Percentiles rank a stretch among this genome's conserved stretches.
Conservation (phyloP, 164 flowering plant genomes). For the Liriodendron chinense region DNA sequence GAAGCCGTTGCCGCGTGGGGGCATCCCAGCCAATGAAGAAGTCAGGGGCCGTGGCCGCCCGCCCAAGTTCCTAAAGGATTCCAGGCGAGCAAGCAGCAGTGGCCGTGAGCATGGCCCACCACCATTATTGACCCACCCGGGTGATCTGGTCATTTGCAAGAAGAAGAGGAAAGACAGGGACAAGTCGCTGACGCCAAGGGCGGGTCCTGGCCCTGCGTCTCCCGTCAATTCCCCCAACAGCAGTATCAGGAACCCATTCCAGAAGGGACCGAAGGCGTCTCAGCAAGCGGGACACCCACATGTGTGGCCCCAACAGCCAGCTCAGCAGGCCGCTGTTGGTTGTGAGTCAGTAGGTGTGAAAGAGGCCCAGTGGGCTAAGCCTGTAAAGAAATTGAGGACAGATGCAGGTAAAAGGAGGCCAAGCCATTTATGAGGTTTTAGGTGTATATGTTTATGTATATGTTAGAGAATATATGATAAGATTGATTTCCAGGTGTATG, state of each 20-base stretch:
- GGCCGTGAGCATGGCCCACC: conserved; percentile 41
- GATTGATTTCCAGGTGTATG: conserved; percentile 24
- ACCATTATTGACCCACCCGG: conserved; percentile 69
- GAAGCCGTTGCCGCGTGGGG: conserved; percentile 29
- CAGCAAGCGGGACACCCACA: conserved; percentile 43
- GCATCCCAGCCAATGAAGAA: conserved; percentile 33
- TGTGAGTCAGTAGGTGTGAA: conserved; percentile 3
- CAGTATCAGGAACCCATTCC: conserved; percentile 23
- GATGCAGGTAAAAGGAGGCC: conserved; percentile 87
- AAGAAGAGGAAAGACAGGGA: conserved; percentile 94
- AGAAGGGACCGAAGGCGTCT: conserved; percentile 13
- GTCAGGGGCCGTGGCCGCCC: conserved; percentile 30
- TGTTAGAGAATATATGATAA: background rate
- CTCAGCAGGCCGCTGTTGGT: no score
- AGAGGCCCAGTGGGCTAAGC: conserved; percentile 69
- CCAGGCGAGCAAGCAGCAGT: conserved; percentile 49
- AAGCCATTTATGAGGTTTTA: conserved; percentile 57
- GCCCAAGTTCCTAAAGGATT: conserved; percentile 43
- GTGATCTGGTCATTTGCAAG: conserved; percentile 92
- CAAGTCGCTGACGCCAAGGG: conserved; percentile 32
- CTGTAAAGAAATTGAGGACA: conserved; percentile 87
- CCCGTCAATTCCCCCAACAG: conserved; percentile 45
- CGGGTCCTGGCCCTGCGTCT: conserved; percentile 63
- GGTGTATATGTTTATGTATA: conserved; percentile 23
- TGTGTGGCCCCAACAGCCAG: conserved; percentile 1